A percentile compares a stretch with the other conserved stretches of the same genome.
phyloP scores from a whole-genome alignment of 148 eudicot genomes.

The Rhododendron ferrugineum region DNA sequence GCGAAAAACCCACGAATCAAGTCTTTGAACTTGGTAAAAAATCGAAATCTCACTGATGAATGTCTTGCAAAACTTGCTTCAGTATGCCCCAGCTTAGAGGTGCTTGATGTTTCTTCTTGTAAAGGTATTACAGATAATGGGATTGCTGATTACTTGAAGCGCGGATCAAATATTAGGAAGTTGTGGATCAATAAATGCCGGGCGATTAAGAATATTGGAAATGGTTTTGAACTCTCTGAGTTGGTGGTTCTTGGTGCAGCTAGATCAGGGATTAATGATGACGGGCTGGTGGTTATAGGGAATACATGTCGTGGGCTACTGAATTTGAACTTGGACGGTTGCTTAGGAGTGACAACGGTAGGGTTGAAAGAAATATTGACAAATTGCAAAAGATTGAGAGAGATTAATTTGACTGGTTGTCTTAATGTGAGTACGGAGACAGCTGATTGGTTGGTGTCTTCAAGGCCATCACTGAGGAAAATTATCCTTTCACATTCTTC shows the following conservation, averaged over 20 bases:
- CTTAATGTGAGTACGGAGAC: too few relatives aligned
- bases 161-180: conserved; percentile 33
- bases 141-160: conserved; percentile 35
- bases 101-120: conserved; percentile 46
- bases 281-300: conserved; percentile 40
- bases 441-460: too few relatives aligned
- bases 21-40: conserved; percentile 31
- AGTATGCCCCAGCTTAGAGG: conserved; percentile 51
- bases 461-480: too few relatives aligned
- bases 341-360: conserved; percentile 32
- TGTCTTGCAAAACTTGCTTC: conserved; percentile 39
- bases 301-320: conserved; percentile 41
- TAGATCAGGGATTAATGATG: conserved; percentile 42
- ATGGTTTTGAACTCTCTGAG: conserved; percentile 34
- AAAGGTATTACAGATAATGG: conserved; percentile 35
- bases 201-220: conserved; percentile 40
- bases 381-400: too few relatives aligned
- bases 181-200: conserved; percentile 46
- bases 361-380: too few relatives aligned
- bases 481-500: conserved; percentile 24
- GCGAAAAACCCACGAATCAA: conserved; percentile 25
- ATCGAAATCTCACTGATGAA: conserved; percentile 33
- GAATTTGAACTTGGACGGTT: conserved; percentile 44
- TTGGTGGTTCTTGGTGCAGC: conserved; percentile 41
- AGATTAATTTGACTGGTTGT: too few relatives aligned